Evolutionary conservation across 257 asterid species (phyloP).

Genomic region (Primulina tabacum): DNA sequence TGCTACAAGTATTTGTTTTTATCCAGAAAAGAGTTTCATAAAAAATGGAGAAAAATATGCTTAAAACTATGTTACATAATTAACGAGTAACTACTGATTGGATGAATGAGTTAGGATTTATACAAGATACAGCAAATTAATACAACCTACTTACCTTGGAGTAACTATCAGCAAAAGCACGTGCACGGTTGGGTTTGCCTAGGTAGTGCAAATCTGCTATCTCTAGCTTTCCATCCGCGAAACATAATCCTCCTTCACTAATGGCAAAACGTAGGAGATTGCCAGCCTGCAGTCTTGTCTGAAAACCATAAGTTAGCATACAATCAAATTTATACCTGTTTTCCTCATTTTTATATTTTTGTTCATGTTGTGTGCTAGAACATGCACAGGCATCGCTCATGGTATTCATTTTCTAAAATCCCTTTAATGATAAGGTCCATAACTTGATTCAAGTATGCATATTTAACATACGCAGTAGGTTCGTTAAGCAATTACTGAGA

Average conservation of each 20-base stretch:
- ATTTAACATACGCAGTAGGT: neutral
- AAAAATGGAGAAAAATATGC: conserved; percentile 2
- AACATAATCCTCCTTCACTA: conserved; percentile 52
- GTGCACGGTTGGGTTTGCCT: conserved; percentile 76
- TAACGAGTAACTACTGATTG: neutral
- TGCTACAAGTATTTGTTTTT: too few relatives aligned
- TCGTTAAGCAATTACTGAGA: neutral
- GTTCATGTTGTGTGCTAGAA: neutral
- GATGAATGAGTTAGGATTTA: neutral
- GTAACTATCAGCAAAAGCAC: conserved; percentile 87
- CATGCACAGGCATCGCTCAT: neutral
- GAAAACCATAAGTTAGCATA: conserved; percentile 25
- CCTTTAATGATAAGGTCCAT: neutral
- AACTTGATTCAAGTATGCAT: neutral
- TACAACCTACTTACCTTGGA: conserved; percentile 60
- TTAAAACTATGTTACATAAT: neutral
- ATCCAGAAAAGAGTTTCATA: neutral
- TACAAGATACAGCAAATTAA: neutral
- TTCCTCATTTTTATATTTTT: conserved; percentile 2
- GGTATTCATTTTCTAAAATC: too few relatives aligned
- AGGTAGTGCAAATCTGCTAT: conserved; percentile 77
- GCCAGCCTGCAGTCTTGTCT: conserved; percentile 63
- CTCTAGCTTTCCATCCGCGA: conserved; percentile 69
- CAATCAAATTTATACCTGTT: neutral
- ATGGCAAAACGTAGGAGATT: conserved; percentile 72